Base-by-base conservation (phyloP, 2,329 filamentous ascomycete genomes). In the Fusarium coicis region DNA sequence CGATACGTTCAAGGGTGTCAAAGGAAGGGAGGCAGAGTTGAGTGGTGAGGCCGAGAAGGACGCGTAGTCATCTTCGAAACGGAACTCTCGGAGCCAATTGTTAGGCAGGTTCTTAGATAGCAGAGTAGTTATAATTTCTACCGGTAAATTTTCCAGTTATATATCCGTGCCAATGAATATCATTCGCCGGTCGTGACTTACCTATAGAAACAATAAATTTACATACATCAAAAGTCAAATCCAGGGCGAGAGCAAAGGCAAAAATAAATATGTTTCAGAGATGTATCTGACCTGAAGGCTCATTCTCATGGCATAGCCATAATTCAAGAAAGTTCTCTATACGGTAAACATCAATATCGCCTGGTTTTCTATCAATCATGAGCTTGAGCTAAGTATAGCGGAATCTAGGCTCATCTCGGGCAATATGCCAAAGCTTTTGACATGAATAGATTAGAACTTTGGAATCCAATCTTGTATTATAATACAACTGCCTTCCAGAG, bases 401-500 rank as follows among this genome's bases (percentile, higher is more conserved):
- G 3, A 2, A 21, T 21, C 19, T 10, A 30, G 19, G 26, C 26
- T 11, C 4, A 10, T 47, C 26, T 30, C 14, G 4, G 30, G 8
- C 30, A 30, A 23, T 18, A 9, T 3, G 5, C 12, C 23, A 28
- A 9, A 46, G 23, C 11, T 6, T 28, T 15, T 28, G 18, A 46
- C 23, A 46, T 21, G 6, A 28, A 21, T 10, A 46, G 26, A 34
- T 23, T 4, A 1, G 16, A 53, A 28, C 12, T 21, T 53, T 11
- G 4, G 10, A 2, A 16, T 39, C 34, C 4, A 53, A 21, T 10
- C 15, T n/a, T 10, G 5, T 15, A 16, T 12, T 2, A 19, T 7
- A 32, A 23, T 7, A 11, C 2, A 19, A n/a, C 0, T 6, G 5
- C 5, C 16, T 34, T 23, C 0, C 5, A 18, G 1, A 23, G 10